phyloP scores from a whole-genome alignment of 148 eudicot genomes.

The Rhododendron ferrugineum region DNA sequence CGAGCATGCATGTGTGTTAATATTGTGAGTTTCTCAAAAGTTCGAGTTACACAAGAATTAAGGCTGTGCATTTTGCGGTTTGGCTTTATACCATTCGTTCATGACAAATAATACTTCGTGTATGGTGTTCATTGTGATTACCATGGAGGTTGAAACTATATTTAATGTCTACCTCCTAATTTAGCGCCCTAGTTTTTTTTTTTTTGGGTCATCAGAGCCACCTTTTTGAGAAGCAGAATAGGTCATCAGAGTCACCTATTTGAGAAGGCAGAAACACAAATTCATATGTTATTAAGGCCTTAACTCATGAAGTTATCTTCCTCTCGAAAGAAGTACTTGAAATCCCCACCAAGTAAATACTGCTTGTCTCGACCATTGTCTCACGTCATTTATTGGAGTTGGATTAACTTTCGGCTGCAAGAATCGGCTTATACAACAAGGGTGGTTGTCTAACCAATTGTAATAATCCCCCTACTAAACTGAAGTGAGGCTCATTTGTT shows the following conservation, averaged over 20 bases:
- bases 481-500: not conserved
- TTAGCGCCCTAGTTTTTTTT: not conserved
- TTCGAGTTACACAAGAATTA: not conserved
- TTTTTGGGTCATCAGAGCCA: not conserved
- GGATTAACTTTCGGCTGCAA: not conserved
- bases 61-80: not conserved
- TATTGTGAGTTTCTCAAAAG: not conserved
- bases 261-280: not conserved
- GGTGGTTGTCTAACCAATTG: not conserved
- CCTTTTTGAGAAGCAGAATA: not conserved
- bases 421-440: not conserved
- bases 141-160: not conserved
- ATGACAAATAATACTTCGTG: not conserved
- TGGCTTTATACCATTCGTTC: not conserved
- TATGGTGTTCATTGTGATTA: not conserved
- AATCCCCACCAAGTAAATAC: not conserved
- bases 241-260: not conserved
- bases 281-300: not conserved
- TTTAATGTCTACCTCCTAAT: not conserved
- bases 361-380: not conserved
- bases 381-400: not conserved
- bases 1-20: not conserved
- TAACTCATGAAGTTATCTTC: not conserved
- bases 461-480: not conserved
- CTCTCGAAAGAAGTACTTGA: not conserved